Percentiles rank a stretch among this genome's conserved stretches.
phyloP scores from a whole-genome alignment of 2,329 filamentous ascomycete genomes.

The Verticillium albo-atrum region DNA sequence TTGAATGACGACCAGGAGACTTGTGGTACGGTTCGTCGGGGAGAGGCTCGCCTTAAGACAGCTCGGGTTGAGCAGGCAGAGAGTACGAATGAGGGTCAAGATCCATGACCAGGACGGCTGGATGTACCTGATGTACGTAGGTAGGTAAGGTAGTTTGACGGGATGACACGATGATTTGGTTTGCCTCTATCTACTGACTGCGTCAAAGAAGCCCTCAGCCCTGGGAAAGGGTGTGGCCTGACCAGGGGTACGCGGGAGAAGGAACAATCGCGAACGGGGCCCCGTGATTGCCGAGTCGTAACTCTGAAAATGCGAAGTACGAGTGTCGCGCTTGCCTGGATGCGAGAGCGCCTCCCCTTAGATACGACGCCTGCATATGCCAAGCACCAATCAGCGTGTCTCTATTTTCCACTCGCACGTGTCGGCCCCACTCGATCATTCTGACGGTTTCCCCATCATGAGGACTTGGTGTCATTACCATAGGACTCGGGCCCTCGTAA shows the following conservation, averaged over 20 bases:
- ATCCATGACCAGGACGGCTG: no score
- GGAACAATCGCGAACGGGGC: not conserved
- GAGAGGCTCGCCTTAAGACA: not conserved
- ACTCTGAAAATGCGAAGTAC: constrained; percentile 1
- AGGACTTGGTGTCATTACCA: no score
- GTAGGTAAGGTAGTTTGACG: no score
- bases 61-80: not conserved
- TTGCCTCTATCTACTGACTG: not conserved
- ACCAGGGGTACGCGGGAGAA: not conserved
- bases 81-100: not conserved
- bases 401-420: not conserved
- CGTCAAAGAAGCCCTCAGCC: not conserved
- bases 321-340: not conserved
- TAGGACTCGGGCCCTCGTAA: no score
- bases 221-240: no score
- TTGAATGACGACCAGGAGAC: not conserved
- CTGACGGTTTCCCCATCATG: no score
- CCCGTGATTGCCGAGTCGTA: not conserved
- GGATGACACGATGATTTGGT: not conserved
- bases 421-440: no score
- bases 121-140: no score
- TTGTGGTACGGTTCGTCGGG: not conserved
- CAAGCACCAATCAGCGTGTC: not conserved
- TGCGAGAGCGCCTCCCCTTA: not conserved
- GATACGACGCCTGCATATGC: constrained; percentile 2